Percentiles rank a stretch among this genome's conserved stretches.
phyloP scores from a whole-genome alignment of 1,139 yeast genomes.

The Yamadazyma kanchanaburiensis region DNA sequence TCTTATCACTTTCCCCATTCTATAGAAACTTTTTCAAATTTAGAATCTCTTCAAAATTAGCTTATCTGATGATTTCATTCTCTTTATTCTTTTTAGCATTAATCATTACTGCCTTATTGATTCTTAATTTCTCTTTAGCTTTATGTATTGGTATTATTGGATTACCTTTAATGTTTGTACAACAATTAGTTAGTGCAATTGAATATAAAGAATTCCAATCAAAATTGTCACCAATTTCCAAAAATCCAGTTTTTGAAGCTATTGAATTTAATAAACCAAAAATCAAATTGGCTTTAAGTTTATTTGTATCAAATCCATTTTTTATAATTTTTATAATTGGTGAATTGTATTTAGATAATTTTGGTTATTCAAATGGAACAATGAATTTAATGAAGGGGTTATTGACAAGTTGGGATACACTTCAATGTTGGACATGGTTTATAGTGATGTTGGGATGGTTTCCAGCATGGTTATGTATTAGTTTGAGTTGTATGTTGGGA shows the following conservation, averaged over 20 bases:
- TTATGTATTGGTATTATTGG: constrained; percentile 64
- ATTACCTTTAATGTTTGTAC: constrained; percentile 68
- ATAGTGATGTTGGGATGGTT: constrained; percentile 74
- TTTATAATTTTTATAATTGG: constrained; percentile 36
- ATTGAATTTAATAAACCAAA: constrained; percentile 15
- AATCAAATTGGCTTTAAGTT: constrained; percentile 32
- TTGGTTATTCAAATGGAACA: constrained; percentile 24
- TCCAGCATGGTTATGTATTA: constrained; percentile 70
- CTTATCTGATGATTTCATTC: constrained; percentile 31
- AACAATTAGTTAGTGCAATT: constrained; percentile 30
- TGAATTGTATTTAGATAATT: constrained; percentile 20
- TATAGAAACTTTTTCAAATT: constrained; percentile 9
- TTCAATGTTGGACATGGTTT: constrained; percentile 88
- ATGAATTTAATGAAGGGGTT: constrained; percentile 46
- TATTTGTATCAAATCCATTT: constrained; percentile 54
- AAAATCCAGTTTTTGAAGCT: constrained; percentile 8
- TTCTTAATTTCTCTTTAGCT: constrained; percentile 82
- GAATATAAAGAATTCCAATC: constrained; percentile 12
- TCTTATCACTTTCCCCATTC: constrained; percentile 19
- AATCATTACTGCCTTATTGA: constrained; percentile 68
- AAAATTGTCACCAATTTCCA: constrained; percentile 3
- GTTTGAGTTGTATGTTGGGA: constrained; percentile 30
- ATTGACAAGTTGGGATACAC: constrained; percentile 60
- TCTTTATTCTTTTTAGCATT: constrained; percentile 64
- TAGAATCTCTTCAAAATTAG: constrained; percentile 17